Conservation (phyloP, 306 rosid genomes). For the Fragaria nilgerrensis region DNA sequence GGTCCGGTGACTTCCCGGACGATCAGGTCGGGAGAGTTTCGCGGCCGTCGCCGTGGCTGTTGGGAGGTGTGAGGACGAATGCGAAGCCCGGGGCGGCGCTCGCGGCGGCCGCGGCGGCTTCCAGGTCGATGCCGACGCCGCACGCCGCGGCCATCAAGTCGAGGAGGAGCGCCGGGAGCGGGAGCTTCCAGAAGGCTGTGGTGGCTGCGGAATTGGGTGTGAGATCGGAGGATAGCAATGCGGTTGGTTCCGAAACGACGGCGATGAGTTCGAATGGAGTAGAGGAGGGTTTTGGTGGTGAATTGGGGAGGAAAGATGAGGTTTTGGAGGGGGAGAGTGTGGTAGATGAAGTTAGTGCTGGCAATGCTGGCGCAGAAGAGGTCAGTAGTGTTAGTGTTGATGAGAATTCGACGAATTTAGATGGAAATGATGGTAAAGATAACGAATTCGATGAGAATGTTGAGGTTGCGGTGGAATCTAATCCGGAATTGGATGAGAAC, state of each 20-base stretch:
- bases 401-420: slow-evolving; percentile 22
- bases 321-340: slow-evolving; percentile 28
- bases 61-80: slow-evolving; percentile 63
- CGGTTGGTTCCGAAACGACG: slow-evolving; percentile 9
- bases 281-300: slow-evolving; percentile 28
- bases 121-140: slow-evolving; percentile 77
- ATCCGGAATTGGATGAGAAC: slow-evolving; percentile 24
- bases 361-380: slow-evolving; percentile 22
- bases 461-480: slow-evolving; percentile 19
- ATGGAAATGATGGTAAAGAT: slow-evolving; percentile 18
- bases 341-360: slow-evolving; percentile 27
- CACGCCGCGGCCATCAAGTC: slow-evolving; percentile 87
- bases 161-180: slow-evolving; percentile 49
- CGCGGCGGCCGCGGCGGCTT: slow-evolving; percentile 90
- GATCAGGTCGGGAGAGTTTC: slow-evolving; percentile 41
- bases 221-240: slow-evolving; percentile 26
- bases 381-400: slow-evolving; percentile 38
- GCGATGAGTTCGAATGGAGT: slow-evolving; percentile 17
- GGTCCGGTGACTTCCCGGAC: slow-evolving; percentile 39
- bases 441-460: slow-evolving; percentile 24
- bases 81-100: slow-evolving; percentile 94
- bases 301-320: slow-evolving; percentile 26
- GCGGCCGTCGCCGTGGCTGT: slow-evolving; percentile 63
- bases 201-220: slow-evolving; percentile 33
- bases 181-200: slow-evolving; percentile 30